These are phyloP conservation scores for Plasmodium knowlesi DNA, from an alignment of 169 alveolate genomes.

Conservation along the genomic window DNA sequence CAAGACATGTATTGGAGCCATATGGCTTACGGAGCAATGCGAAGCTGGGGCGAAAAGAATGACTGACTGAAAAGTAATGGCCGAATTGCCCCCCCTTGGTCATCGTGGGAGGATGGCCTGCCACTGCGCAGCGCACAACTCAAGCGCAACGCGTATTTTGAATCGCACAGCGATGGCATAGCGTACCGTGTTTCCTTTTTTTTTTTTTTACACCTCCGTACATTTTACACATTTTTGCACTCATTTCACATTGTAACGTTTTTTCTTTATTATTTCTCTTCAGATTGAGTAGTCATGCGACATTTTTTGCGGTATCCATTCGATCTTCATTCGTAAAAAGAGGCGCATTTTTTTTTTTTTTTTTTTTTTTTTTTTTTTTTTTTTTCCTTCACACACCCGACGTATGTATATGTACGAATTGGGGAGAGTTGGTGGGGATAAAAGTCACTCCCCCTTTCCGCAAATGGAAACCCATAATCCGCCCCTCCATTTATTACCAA, in stretches of 20 bases:
- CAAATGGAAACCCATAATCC: neutral
- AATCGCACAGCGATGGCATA: neutral
- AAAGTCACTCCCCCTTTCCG: neutral
- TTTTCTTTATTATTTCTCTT: neutral
- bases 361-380: neutral
- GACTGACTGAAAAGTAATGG: neutral
- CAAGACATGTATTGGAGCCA: slow-evolving; percentile 87
- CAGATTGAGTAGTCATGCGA: neutral
- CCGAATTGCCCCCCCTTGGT: neutral
- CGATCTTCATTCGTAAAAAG: neutral
- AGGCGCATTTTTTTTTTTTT: neutral
- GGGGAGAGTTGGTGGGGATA: neutral
- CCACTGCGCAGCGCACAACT: neutral
- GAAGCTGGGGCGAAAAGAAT: neutral
- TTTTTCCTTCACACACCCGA: neutral
- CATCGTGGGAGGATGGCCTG: neutral
- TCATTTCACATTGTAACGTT: neutral
- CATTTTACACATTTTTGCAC: neutral
- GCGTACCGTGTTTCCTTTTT: neutral
- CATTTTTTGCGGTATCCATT: neutral
- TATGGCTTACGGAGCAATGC: neutral
- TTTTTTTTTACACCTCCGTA: neutral
- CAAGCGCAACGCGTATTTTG: neutral
- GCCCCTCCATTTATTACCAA: neutral
- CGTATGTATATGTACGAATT: neutral